Evolutionary conservation across 176 grass and related monocot genomes (phyloP), one percentile per base, ranked within the genome.

Genomic region (Rhynchospora breviuscula): DNA sequence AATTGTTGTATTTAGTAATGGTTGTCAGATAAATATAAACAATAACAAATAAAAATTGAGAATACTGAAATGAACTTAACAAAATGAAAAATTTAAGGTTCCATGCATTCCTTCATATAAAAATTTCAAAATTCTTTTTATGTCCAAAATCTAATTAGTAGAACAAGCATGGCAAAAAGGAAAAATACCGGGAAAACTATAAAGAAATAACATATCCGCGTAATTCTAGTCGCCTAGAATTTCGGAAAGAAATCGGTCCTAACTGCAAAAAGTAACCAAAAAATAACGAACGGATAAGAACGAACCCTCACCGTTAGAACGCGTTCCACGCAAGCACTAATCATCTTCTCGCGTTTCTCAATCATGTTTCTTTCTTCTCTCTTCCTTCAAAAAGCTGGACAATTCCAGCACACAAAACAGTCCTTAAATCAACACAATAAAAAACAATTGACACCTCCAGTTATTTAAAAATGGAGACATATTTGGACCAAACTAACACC

Each of bases 281-380:
- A 78, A 78, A 6, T 51, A 77, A 77, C 12, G 23, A 43, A 43
- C 14, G 57, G 77, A 79, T 79, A 79, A 79, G 77, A 79, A 33
- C 52, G 23, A 79, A 40, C 25, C 7, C 59, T 19, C 35, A 40
- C 18, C 17, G 53, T 59, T 8, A 12, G 17, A 44, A 46, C 78
- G 46, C 31, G 57, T 63, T 8, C 31, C 78, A 63, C 78, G 58
- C 49, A 77, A 77, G 10, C 22, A 56, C 54, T 77, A 17, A 77
- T 77, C 22, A 54, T 29, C 13, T 56, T 31, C 31, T 77, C 5
- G 10, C 46, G 2, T 59, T 59, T 48, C 10, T 48, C 43, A 11
- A 73, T 49, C 69, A 73, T 8, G 12, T 17, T 19, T 45, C 7
- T 5, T 9, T 47, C 7, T n/a, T 0, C 6, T 19, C 0, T 40